phyloP scores from a whole-genome alignment of 805 yeast genomes.

The Ogataea neopini region DNA sequence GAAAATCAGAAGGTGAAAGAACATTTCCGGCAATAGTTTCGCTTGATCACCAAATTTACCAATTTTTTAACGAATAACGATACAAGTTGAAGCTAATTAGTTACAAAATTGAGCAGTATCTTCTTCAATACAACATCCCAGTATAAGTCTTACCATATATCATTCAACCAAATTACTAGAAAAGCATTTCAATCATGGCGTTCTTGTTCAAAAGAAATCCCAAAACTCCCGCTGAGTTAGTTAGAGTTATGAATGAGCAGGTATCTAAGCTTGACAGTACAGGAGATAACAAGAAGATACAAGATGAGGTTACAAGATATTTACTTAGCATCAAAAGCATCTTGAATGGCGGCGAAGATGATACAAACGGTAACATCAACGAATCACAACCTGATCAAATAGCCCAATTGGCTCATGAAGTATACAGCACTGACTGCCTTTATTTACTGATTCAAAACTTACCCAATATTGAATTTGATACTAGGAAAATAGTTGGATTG shows the following conservation, averaged over 20 bases:
- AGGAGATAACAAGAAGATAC: constrained; percentile 45
- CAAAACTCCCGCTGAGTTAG: constrained; percentile 83
- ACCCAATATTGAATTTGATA: constrained; percentile 78
- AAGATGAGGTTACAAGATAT: constrained; percentile 73
- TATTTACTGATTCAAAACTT: constrained; percentile 60
- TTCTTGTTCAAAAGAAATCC: constrained; percentile 90
- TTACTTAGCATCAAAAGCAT: constrained; percentile 64
- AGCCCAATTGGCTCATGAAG: constrained; percentile 75
- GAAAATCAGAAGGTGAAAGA: not conserved
- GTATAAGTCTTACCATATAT: not conserved
- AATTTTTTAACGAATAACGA: not conserved
- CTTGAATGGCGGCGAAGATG: constrained; percentile 59
- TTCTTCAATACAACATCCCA: not conserved
- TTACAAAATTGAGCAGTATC: not conserved
- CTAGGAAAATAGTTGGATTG: constrained; percentile 77
- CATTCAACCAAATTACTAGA: not conserved
- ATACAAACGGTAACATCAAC: constrained; percentile 16
- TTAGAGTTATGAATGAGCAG: constrained; percentile 73
- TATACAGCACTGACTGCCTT: constrained; percentile 70
- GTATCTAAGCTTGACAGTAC: constrained; percentile 57
- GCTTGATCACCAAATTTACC: not conserved
- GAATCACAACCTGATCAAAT: constrained; percentile 68
- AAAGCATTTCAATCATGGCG: constrained; percentile 54
- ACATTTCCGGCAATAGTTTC: not conserved
- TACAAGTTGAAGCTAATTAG: no score